Conservation (phyloP, 306 rosid genomes). For the Pterocarpus santalinus region DNA sequence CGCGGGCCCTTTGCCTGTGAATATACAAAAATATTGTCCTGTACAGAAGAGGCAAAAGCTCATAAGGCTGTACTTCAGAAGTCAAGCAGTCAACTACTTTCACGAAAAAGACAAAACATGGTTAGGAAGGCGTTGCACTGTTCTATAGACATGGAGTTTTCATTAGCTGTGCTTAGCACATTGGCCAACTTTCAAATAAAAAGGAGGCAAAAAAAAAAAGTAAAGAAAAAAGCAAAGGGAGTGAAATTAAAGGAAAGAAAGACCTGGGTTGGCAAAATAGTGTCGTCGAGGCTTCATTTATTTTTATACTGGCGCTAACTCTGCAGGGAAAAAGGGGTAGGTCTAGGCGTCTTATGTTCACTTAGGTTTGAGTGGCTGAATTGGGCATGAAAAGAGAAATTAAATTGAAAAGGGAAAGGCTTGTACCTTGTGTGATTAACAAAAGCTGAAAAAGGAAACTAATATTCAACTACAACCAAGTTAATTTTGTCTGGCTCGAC, state of each 20-base stretch:
- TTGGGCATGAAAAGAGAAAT: not conserved
- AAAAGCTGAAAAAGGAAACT: not conserved
- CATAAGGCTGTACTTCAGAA: not conserved
- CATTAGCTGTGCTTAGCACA: constrained; percentile 20
- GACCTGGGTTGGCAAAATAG: not conserved
- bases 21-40: constrained; percentile 25
- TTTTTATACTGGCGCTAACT: not conserved
- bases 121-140: constrained; percentile 13
- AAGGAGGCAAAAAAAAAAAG: too few relatives aligned
- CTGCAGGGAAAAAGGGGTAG: not conserved
- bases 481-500: not conserved
- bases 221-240: too few relatives aligned
- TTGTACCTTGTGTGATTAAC: not conserved
- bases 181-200: not conserved
- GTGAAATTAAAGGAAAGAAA: not conserved
- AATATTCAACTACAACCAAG: not conserved
- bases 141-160: constrained; percentile 42
- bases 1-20: not conserved
- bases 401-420: not conserved
- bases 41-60: constrained; percentile 26
- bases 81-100: constrained; percentile 9
- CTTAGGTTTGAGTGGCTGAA: not conserved
- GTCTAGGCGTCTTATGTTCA: not conserved
- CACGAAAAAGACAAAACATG: constrained; percentile 24
- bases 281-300: not conserved